These are phyloP conservation scores for Hanseniaspora pseudoguilliermondii DNA, from an alignment of 805 yeast genomes.

Conservation along the genomic window DNA sequence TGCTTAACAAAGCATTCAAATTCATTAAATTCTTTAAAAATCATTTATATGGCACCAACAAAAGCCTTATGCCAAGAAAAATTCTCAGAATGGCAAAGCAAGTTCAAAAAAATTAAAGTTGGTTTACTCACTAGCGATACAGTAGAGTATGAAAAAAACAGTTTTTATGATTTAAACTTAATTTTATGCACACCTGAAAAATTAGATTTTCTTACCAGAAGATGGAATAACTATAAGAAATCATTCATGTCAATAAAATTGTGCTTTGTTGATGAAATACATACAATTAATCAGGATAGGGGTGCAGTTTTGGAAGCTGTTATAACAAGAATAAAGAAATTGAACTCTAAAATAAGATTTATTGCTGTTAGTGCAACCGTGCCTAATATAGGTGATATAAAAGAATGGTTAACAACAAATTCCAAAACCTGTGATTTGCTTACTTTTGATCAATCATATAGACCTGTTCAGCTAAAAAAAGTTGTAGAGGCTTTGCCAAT, in stretches of 20 bases:
- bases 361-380: conserved; percentile 43
- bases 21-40: conserved; percentile 23
- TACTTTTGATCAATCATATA: conserved; percentile 35
- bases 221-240: conserved; percentile 33
- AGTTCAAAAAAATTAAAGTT: conserved; percentile 34
- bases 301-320: conserved; percentile 40
- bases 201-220: conserved; percentile 46
- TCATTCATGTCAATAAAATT: conserved; percentile 34
- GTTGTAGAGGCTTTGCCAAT: conserved; percentile 34
- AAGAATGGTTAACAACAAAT: conserved; percentile 32
- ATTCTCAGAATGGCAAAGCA: conserved; percentile 34
- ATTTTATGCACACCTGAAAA: conserved; percentile 52
- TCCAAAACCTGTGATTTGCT: conserved; percentile 27
- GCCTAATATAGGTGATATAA: conserved; percentile 38
- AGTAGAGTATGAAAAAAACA: conserved; percentile 32
- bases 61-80: conserved; percentile 45
- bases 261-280: conserved; percentile 38
- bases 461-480: conserved; percentile 34
- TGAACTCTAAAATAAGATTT: conserved; percentile 27
- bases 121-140: conserved; percentile 48
- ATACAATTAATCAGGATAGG: conserved; percentile 33
- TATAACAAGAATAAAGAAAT: conserved; percentile 21
- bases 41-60: conserved; percentile 47
- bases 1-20: conserved; percentile 17
- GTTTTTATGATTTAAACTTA: conserved; percentile 36